Evolutionary conservation across 495 filamentous ascomycete species (phyloP).

Genomic region (Peziza echinospora): DNA sequence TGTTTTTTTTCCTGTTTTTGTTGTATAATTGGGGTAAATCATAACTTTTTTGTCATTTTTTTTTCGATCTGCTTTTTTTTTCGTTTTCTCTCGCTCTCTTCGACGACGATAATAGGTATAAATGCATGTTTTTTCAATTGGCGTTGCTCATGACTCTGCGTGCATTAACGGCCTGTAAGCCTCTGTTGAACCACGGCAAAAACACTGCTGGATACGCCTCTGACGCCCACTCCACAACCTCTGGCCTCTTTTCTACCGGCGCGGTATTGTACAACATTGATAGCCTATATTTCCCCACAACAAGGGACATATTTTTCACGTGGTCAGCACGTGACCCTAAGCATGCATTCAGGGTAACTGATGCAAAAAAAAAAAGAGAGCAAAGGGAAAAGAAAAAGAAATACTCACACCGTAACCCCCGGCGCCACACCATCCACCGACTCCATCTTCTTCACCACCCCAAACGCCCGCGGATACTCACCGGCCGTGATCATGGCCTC

Average conservation of each 20-base stretch:
- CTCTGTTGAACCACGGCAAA: no score
- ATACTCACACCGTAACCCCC: conserved; percentile 47
- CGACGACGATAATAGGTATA: no score
- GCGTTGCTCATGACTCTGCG: no score
- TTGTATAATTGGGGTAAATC: no score
- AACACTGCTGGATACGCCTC: background rate
- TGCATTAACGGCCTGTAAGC: no score
- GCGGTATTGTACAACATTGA: background rate
- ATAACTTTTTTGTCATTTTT: no score
- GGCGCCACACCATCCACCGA: conserved; percentile 39
- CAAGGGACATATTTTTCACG: background rate
- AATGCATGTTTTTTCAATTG: no score
- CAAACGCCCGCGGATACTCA: conserved; percentile 39
- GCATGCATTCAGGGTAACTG: background rate
- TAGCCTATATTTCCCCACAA: background rate
- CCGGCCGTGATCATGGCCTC: conserved; percentile 50
- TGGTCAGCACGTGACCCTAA: background rate
- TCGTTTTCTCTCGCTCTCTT: no score
- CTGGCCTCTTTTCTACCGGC: background rate
- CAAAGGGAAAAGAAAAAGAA: conserved; percentile 1
- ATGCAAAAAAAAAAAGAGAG: no score
- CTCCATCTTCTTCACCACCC: conserved; percentile 42
- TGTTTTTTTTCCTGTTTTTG: no score
- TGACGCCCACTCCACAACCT: background rate
- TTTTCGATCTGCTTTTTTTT: no score